A percentile compares a stretch with the other conserved stretches of the same genome.
Conservation (phyloP, 441 rosid genomes). For the Cnidoscolus chayamansa region DNA sequence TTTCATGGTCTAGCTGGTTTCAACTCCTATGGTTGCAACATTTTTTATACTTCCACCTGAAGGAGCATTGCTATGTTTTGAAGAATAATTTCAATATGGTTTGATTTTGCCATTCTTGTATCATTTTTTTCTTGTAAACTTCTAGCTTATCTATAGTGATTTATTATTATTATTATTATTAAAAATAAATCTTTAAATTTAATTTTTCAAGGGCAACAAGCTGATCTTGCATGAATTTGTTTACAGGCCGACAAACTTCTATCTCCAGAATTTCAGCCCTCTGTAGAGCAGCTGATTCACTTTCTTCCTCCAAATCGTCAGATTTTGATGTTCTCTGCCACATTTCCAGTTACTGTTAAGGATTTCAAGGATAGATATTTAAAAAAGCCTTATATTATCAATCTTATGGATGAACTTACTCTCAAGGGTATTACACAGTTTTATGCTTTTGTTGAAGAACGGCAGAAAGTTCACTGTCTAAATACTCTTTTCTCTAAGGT, state of each 20-base stretch:
- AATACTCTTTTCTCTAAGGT: slow-evolving; percentile 98
- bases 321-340: slow-evolving; percentile 93
- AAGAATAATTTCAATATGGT: too few species aligned
- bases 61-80: background rate
- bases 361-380: slow-evolving; percentile 88
- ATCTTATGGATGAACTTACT: slow-evolving; percentile 98
- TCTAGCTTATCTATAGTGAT: background rate
- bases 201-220: slow-evolving; percentile 1
- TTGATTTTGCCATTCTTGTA: background rate
- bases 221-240: slow-evolving; percentile 31
- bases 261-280: slow-evolving; percentile 98
- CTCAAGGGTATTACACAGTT: slow-evolving; percentile 94
- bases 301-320: slow-evolving; percentile 80
- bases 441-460: slow-evolving; percentile 97
- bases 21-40: too few species aligned
- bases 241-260: slow-evolving; percentile 91
- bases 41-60: background rate
- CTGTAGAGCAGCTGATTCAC: slow-evolving; percentile 79
- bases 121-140: background rate
- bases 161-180: background rate
- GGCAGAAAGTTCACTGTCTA: slow-evolving; percentile 97
- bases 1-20: background rate
- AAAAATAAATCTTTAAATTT: background rate
- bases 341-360: slow-evolving; percentile 96
- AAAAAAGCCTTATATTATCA: slow-evolving; percentile 76